phyloP scores from a whole-genome alignment of 2,329 filamentous ascomycete species.

The Curvularia hawaiiensis region DNA sequence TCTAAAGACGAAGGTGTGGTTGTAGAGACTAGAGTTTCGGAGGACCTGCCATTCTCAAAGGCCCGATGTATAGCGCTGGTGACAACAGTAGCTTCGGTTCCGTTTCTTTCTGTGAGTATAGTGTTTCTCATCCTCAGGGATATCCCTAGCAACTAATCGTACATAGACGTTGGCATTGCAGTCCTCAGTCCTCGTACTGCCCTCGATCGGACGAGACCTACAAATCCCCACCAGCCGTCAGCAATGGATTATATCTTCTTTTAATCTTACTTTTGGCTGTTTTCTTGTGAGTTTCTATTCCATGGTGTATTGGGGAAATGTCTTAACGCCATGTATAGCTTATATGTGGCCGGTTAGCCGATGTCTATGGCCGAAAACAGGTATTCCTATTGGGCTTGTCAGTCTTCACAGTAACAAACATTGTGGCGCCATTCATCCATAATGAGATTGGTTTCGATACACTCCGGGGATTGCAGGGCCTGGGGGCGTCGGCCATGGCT shows the following conservation, averaged over 20 bases:
- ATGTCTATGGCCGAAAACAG: slow-evolving; percentile 68
- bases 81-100: slow-evolving; percentile 34
- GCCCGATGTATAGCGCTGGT: slow-evolving; percentile 38
- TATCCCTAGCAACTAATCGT: neutral
- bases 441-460: slow-evolving; percentile 72
- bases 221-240: slow-evolving; percentile 62
- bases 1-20: slow-evolving; percentile 12
- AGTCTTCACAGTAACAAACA: slow-evolving; percentile 65
- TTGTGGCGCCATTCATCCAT: slow-evolving; percentile 66
- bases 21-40: slow-evolving; percentile 9
- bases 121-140: neutral
- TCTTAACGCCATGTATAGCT: slow-evolving; percentile 44
- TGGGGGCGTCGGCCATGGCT: slow-evolving; percentile 72
- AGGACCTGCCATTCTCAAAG: slow-evolving; percentile 37
- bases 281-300: slow-evolving; percentile 53
- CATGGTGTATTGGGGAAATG: neutral
- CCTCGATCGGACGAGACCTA: slow-evolving; percentile 63
- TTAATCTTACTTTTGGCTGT: slow-evolving; percentile 69
- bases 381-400: slow-evolving; percentile 69
- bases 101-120: slow-evolving; percentile 41
- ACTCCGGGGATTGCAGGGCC: slow-evolving; percentile 68
- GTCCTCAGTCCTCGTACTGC: slow-evolving; percentile 66
- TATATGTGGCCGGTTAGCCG: slow-evolving; percentile 70
- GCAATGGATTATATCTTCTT: slow-evolving; percentile 71
- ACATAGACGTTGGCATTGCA: slow-evolving; percentile 62